Evolutionary conservation across 2,329 filamentous ascomycete genomes (phyloP).

Genomic region (Bipolaris sorokiniana): DNA sequence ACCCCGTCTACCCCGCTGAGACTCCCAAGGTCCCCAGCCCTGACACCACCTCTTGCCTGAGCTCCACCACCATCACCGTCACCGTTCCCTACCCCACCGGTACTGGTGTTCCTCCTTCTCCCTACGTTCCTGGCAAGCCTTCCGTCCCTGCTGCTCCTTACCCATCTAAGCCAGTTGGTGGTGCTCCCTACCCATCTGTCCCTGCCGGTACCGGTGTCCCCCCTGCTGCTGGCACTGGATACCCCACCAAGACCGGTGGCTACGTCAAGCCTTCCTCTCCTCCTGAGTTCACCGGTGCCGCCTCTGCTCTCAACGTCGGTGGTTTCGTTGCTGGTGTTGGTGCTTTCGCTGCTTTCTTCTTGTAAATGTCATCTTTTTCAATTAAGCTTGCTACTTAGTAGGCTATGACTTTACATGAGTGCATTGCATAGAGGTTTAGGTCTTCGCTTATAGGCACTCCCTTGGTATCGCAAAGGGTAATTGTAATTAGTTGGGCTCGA

Average conservation of each 20-base stretch:
- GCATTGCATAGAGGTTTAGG: conserved; percentile 30
- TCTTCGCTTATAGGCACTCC: conserved; percentile 33
- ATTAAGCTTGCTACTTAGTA: conserved; percentile 37
- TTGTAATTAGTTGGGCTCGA: conserved; percentile 35
- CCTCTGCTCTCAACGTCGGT: conserved; percentile 44
- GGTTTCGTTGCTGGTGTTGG: conserved; percentile 50
- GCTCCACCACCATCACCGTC: conserved; percentile 53
- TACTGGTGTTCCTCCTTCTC: conserved; percentile 26
- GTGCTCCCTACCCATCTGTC: conserved; percentile 22
- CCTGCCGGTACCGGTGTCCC: conserved; percentile 18
- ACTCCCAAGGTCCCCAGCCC: conserved; percentile 18
- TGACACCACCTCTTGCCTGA: conserved; percentile 41
- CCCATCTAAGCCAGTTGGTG: conserved; percentile 11
- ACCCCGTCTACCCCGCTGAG: background rate
- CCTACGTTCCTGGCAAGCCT: conserved; percentile 8
- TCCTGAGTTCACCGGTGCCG: conserved; percentile 49
- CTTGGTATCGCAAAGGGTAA: conserved; percentile 36
- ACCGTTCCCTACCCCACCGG: conserved; percentile 51
- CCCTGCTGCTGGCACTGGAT: conserved; percentile 34
- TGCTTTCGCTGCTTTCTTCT: conserved; percentile 52
- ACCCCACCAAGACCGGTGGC: conserved; percentile 39
- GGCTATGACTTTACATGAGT: conserved; percentile 51
- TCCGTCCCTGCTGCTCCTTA: conserved; percentile 16
- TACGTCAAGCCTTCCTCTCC: conserved; percentile 42
- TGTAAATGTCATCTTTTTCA: conserved; percentile 49